A percentile compares a stretch with the other conserved stretches of the same genome.
Evolutionary conservation across 176 grass and related monocot species (phyloP).

Genomic region (Carex cristatella): DNA sequence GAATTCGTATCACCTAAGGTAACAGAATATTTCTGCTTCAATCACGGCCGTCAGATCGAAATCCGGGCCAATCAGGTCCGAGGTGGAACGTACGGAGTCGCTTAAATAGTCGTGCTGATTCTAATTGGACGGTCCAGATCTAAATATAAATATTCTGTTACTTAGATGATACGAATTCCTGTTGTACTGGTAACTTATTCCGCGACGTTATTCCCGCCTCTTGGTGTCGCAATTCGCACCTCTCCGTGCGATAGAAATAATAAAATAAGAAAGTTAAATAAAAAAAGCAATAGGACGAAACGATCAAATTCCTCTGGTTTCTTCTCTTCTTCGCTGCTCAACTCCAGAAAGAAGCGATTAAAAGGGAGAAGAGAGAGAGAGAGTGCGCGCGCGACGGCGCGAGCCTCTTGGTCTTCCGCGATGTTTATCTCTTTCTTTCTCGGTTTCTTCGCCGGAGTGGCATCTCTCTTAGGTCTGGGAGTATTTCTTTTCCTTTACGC

Average conservation of each 20-base stretch:
- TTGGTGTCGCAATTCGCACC: not conserved
- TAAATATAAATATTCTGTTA: no score
- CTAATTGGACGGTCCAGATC: no score
- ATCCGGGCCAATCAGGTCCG: no score
- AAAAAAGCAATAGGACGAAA: not conserved
- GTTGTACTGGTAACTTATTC: not conserved
- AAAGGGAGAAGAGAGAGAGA: not conserved
- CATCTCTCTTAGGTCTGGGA: not conserved
- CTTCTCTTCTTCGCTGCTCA: not conserved
- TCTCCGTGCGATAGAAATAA: not conserved
- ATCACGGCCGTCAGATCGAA: no score
- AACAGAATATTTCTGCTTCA: no score
- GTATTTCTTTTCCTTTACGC: not conserved
- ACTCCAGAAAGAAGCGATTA: not conserved
- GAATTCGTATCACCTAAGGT: no score
- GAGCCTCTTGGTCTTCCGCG: no score
- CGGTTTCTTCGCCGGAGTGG: constrained; percentile 8
- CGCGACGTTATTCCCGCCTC: not conserved
- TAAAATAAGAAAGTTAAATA: not conserved
- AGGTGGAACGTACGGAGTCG: no score
- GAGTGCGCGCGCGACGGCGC: not conserved
- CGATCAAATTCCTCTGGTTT: not conserved
- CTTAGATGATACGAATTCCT: not conserved
- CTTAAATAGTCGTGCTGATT: no score
- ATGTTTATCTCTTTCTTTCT: constrained; percentile 22